phyloP scores from a whole-genome alignment of 306 rosid species.

The Calophaca sinica region DNA sequence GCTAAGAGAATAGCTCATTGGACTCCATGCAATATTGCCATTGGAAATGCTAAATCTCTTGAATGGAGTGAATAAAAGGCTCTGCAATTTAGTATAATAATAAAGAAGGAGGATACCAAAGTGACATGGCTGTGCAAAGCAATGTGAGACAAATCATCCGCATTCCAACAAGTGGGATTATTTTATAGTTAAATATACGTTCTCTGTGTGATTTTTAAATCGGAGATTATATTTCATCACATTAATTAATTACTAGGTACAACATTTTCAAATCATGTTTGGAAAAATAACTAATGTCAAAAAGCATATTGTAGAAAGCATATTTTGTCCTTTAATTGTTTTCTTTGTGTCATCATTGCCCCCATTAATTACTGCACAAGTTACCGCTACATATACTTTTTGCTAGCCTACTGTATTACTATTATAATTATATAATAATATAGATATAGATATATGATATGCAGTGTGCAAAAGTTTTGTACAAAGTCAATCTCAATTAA shows the following conservation, averaged over 20 bases:
- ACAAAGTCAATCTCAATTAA: slow-evolving; percentile 55
- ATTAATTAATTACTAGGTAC: slow-evolving; percentile 14
- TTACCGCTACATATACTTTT: slow-evolving; percentile 40
- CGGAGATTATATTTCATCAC: neutral
- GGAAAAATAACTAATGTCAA: slow-evolving; percentile 34
- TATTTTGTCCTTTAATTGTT: slow-evolving; percentile 71
- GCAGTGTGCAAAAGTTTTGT: slow-evolving; percentile 27
- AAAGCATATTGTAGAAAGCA: slow-evolving; percentile 53
- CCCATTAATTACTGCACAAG: slow-evolving; percentile 44
- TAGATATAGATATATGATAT: slow-evolving; percentile 14
- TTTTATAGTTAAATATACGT: slow-evolving; percentile 10
- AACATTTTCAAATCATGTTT: slow-evolving; percentile 32
- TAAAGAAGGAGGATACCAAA: slow-evolving; percentile 34
- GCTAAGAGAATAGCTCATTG: slow-evolving; percentile 24
- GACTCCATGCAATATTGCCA: slow-evolving; percentile 42
- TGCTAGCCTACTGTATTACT: slow-evolving; percentile 27
- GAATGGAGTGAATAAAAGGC: slow-evolving; percentile 42
- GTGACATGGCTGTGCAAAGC: slow-evolving; percentile 46
- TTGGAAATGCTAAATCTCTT: slow-evolving; percentile 55
- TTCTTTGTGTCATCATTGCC: slow-evolving; percentile 49
- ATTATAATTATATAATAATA: neutral
- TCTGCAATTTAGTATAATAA: slow-evolving; percentile 5
- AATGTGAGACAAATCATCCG: slow-evolving; percentile 43
- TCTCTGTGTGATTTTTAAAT: slow-evolving; percentile 7
- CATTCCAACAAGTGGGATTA: slow-evolving; percentile 40